These are phyloP conservation scores for Lipomyces chichibuensis DNA, from an alignment of 805 yeast genomes.

Conservation along the genomic window DNA sequence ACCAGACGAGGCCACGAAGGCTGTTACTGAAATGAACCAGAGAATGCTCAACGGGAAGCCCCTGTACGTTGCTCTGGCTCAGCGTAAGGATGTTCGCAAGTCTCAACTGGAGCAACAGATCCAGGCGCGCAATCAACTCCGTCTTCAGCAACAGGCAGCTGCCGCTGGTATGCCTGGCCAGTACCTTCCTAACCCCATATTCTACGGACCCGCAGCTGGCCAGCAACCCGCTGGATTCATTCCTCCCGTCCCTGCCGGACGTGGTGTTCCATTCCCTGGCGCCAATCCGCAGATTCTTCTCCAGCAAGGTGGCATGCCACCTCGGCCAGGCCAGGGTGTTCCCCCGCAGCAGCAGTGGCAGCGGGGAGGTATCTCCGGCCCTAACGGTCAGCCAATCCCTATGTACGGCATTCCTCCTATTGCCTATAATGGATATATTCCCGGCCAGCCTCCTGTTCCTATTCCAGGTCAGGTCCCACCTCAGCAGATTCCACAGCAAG, in stretches of 20 bases:
- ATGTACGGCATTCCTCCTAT: conserved; percentile 86
- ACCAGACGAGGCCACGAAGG: conserved; percentile 99
- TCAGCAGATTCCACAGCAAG: conserved; percentile 46
- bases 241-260: conserved; percentile 73
- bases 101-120: conserved; percentile 96
- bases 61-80: conserved; percentile 97
- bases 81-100: conserved; percentile 97
- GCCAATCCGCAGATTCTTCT: conserved; percentile 47
- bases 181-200: conserved; percentile 75
- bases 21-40: conserved; percentile 97
- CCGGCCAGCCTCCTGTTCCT: conserved; percentile 50
- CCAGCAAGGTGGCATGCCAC: conserved; percentile 42
- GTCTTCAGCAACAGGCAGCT: conserved; percentile 91
- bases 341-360: conserved; percentile 51
- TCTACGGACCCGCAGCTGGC: conserved; percentile 57
- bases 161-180: conserved; percentile 83
- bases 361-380: conserved; percentile 66
- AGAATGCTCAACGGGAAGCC: conserved; percentile 95
- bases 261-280: conserved; percentile 54
- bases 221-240: conserved; percentile 78
- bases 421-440: conserved; percentile 55
- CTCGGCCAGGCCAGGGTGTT: conserved; percentile 43
- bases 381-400: conserved; percentile 83
- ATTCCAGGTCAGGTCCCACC: conserved; percentile 36
- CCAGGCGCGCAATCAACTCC: conserved; percentile 96